phyloP scores from a whole-genome alignment of 352 stramenopile species.

The Globisporangium heterothallicum region DNA sequence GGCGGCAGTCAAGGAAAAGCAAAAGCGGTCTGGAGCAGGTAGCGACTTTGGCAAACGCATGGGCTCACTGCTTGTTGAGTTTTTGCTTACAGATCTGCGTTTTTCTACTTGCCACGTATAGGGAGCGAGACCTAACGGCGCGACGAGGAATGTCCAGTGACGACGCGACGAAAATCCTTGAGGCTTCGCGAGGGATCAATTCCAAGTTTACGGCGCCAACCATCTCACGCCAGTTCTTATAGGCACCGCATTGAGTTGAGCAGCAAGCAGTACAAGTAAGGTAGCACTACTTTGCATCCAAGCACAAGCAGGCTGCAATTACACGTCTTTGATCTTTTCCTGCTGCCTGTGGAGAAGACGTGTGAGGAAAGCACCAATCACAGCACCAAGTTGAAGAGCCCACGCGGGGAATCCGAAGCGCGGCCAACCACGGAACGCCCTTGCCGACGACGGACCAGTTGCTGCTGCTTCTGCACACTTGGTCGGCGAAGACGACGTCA shows the following conservation, averaged over 20 bases:
- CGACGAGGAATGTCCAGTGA: slow-evolving; percentile 61
- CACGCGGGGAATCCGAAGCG: background rate
- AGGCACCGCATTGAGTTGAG: no score
- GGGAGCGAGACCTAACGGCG: slow-evolving; percentile 64
- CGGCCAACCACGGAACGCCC: background rate
- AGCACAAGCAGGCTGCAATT: no score
- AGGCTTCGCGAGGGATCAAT: slow-evolving; percentile 71
- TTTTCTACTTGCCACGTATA: slow-evolving; percentile 6
- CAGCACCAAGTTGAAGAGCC: background rate
- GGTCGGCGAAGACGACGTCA: slow-evolving; percentile 1
- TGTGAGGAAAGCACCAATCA: slow-evolving; percentile 1
- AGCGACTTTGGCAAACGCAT: background rate
- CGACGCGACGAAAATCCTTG: slow-evolving; percentile 69
- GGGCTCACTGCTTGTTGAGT: no score
- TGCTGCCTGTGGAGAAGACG: slow-evolving; percentile 3
- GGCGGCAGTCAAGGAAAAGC: slow-evolving; percentile 11
- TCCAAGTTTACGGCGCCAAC: slow-evolving; percentile 83
- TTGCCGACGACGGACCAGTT: no score
- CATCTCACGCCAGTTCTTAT: slow-evolving; percentile 81
- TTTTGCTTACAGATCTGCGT: background rate
- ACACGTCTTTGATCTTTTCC: slow-evolving; percentile 11
- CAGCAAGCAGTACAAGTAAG: no score
- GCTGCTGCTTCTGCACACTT: background rate
- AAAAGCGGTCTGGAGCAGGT: slow-evolving; percentile 60
- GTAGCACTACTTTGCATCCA: no score